Evolutionary conservation across 257 asterid species (phyloP).

Genomic region (Solanum pinnatisectum): DNA sequence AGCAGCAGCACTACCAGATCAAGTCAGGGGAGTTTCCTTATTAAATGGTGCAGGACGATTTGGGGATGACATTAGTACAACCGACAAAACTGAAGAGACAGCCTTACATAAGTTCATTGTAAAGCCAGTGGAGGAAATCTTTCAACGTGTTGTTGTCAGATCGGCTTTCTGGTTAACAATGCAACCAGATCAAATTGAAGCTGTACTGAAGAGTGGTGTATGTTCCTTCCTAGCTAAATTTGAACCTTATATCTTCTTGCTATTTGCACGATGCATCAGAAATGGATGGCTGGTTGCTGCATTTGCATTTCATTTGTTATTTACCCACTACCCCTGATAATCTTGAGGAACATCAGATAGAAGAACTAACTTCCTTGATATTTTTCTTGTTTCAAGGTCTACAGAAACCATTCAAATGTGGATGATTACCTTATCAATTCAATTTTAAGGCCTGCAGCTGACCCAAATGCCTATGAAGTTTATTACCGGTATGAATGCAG

Average conservation of each 20-base stretch:
- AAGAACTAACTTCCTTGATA: background rate
- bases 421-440: constrained; percentile 77
- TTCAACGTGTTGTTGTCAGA: constrained; percentile 75
- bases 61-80: constrained; percentile 36
- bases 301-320: background rate
- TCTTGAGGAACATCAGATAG: background rate
- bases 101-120: constrained; percentile 34
- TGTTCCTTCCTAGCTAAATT: background rate
- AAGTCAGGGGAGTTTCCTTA: constrained; percentile 65
- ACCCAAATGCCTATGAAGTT: constrained; percentile 92
- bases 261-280: background rate
- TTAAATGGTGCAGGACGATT: constrained; percentile 82
- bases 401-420: constrained; percentile 62
- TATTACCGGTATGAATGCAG: constrained; percentile 55
- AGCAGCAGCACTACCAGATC: constrained; percentile 56
- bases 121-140: constrained; percentile 59
- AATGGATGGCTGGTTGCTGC: background rate
- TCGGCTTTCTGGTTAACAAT: constrained; percentile 88
- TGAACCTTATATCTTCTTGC: background rate
- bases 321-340: background rate
- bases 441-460: constrained; percentile 69
- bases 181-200: constrained; percentile 74
- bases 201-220: constrained; percentile 76
- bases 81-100: constrained; percentile 40
- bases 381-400: constrained; percentile 39